Conservation (phyloP, 1,284 basidiomycete species). For the Vanrija humicola region DNA sequence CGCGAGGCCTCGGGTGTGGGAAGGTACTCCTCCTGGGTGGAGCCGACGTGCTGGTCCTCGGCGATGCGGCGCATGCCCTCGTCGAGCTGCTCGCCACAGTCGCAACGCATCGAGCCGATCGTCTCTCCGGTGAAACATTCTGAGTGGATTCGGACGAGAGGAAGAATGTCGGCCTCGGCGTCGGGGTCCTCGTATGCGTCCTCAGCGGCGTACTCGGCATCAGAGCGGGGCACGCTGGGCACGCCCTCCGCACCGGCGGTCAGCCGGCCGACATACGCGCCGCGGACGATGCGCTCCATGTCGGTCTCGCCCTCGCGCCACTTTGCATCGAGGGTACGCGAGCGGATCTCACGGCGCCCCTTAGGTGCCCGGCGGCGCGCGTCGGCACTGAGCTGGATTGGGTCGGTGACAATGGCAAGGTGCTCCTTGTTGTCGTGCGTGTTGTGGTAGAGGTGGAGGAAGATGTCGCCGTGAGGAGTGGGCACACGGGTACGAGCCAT, state of each 20-base stretch:
- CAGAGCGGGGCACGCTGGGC: slow-evolving; percentile 22
- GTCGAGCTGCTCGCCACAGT: slow-evolving; percentile 97
- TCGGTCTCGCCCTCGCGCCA: slow-evolving; percentile 87
- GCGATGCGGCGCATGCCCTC: slow-evolving; percentile 92
- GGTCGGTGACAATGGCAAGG: slow-evolving; percentile 92
- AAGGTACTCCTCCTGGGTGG: slow-evolving; percentile 20
- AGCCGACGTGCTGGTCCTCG: slow-evolving; percentile 54
- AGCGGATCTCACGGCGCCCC: slow-evolving; percentile 61
- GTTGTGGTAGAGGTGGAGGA: slow-evolving; percentile 80
- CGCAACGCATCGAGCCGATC: slow-evolving; percentile 96
- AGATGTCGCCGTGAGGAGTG: slow-evolving; percentile 89
- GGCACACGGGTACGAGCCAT: slow-evolving; percentile 97
- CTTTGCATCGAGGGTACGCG: slow-evolving; percentile 72
- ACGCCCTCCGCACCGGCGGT: slow-evolving; percentile 30
- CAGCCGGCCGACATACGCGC: slow-evolving; percentile 87
- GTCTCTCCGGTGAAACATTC: slow-evolving; percentile 99
- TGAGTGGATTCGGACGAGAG: slow-evolving; percentile 92
- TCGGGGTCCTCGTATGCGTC: slow-evolving; percentile 6
- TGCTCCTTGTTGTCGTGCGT: slow-evolving; percentile 93
- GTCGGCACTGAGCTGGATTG: slow-evolving; percentile 61
- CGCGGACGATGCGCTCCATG: slow-evolving; percentile 87
- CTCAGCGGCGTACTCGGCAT: slow-evolving; percentile 8
- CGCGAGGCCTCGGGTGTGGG: slow-evolving; percentile 41
- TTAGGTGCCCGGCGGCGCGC: slow-evolving; percentile 45
- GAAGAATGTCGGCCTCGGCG: slow-evolving; percentile 51